Base-by-base conservation (phyloP, 1,139 yeast species). In the Wickerhamiella infanticola region DNA sequence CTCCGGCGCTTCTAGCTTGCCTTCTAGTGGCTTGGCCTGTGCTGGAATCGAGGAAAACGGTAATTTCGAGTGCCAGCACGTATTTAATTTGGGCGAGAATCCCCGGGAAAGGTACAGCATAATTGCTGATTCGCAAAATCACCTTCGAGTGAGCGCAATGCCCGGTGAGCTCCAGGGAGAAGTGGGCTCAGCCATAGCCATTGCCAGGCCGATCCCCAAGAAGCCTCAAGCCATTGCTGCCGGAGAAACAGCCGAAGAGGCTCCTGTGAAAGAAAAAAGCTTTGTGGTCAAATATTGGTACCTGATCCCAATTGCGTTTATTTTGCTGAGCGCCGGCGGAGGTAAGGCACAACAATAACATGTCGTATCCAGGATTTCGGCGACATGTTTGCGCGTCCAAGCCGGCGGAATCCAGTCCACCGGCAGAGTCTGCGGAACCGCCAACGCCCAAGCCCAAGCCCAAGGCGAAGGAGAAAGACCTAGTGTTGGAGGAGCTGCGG, bases 231-330 rank as follows among this genome's bases (percentile, higher is more conserved):
- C 7, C 7, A 29, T 29, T 11, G 11, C 7, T 7, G 3, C 33
- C 11, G 33, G 33, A 7, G 9, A 29, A 11, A 7, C 33, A 29
- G 7, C 11, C 7, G 33, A 24, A 23, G 31, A 6, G 3, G 57
- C 53, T 38, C 57, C 53, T 23, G 59, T 54, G 44, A 52, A 47
- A 1, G 59, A 55, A 37, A 56, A 61, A 51, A 45, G 64, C 13
- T 63, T 65, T 45, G 40, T 65, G 41, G 65, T 63, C 48, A 63
- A 65, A 50, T 64, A 65, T 52, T 65, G 69, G 66, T 53, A 61
- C 47, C 63, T 60, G 46, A 45, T 64, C 41, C 54, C 63, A 3
- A 68, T 67, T 1, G 45, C 56, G 11, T 52, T 55, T 4, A 43
- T 63, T 8, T 48, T 64, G 49, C 35, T 63, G 41, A 13, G 43